Evolutionary conservation across 2,329 filamentous ascomycete species (phyloP).

Genomic region (Monilinia laxa): DNA sequence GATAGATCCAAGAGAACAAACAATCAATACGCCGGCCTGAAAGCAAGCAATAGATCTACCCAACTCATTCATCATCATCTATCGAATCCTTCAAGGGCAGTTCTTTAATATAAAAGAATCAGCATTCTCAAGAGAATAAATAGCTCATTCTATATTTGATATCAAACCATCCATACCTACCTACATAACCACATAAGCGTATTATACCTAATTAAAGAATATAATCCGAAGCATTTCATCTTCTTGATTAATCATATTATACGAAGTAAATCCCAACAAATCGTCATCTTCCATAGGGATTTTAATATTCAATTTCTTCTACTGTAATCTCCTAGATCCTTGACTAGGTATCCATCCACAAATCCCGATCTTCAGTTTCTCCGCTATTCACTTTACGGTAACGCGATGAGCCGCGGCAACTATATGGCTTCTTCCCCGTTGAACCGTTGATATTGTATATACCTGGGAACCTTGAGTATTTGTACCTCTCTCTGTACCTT

Average conservation of each 20-base stretch:
- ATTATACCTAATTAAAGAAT: too few relatives aligned
- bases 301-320: conserved; percentile 7
- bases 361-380: conserved; percentile 13
- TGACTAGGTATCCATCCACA: conserved; percentile 1
- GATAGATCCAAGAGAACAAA: not conserved
- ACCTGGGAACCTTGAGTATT: too few relatives aligned
- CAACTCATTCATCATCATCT: not conserved
- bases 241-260: not conserved
- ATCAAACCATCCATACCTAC: too few relatives aligned
- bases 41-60: not conserved
- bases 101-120: too few relatives aligned
- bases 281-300: conserved; percentile 2
- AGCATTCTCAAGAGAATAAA: not conserved
- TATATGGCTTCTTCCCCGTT: conserved; percentile 12
- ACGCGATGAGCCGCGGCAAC: conserved; percentile 9
- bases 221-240: not conserved
- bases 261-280: not conserved
- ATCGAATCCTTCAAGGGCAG: too few relatives aligned
- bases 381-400: conserved; percentile 19
- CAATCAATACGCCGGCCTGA: not conserved
- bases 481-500: not conserved
- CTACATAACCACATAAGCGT: too few relatives aligned
- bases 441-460: conserved; percentile 3
- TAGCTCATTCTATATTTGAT: not conserved
- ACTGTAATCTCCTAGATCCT: conserved; percentile 8